phyloP scores from a whole-genome alignment of 352 stramenopile genomes.

The Phytophthora europaea region DNA sequence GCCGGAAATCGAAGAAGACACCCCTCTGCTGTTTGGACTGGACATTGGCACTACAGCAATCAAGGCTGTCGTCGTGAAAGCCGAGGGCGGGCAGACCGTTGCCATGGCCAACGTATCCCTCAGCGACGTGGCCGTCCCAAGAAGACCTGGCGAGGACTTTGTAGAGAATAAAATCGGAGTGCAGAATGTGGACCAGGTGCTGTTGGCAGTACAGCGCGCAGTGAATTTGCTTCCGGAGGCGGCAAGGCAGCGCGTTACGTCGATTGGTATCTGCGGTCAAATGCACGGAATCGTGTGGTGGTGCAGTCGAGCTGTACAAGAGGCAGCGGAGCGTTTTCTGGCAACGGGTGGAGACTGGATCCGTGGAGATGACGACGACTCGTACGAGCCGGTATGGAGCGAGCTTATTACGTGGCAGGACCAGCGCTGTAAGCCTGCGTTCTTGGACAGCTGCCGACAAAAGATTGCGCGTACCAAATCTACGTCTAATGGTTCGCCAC shows the following conservation, averaged over 20 bases:
- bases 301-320: conserved; percentile 53
- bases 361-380: conserved; percentile 14
- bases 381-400: conserved; percentile 55
- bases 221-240: conserved; percentile 44
- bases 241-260: conserved; percentile 36
- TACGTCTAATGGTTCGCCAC: conserved; percentile 1
- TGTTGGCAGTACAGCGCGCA: conserved; percentile 52
- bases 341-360: conserved; percentile 12
- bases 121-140: conserved; percentile 39
- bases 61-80: conserved; percentile 74
- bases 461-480: conserved; percentile 27
- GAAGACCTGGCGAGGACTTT: conserved; percentile 7
- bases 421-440: conserved; percentile 70
- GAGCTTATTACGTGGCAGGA: conserved; percentile 85
- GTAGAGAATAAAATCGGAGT: conserved; percentile 39
- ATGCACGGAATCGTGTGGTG: conserved; percentile 92
- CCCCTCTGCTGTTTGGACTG: conserved; percentile 57
- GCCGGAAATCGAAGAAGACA: conserved; percentile 25
- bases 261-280: conserved; percentile 83
- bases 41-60: conserved; percentile 85
- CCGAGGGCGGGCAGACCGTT: conserved; percentile 34
- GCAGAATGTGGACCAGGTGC: conserved; percentile 58
- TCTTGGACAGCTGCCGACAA: conserved; percentile 49
- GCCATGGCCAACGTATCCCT: conserved; percentile 48
- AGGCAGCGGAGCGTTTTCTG: conserved; percentile 42